phyloP scores from a whole-genome alignment of 805 yeast species.

The Kuraishia piskuri region DNA sequence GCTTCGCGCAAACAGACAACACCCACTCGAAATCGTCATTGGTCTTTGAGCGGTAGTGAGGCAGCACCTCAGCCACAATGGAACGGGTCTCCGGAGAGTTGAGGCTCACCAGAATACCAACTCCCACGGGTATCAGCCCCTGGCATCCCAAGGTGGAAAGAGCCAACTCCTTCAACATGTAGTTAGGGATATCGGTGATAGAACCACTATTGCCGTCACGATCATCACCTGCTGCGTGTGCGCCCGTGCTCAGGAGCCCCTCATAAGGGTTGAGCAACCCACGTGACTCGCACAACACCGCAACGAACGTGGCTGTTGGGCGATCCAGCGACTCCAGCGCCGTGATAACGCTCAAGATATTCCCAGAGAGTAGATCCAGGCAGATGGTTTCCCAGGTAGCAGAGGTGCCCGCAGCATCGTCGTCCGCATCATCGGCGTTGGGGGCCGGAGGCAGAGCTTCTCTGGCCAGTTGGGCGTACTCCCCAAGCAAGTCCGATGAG shows the following conservation, averaged over 20 bases:
- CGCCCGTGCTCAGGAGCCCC: constrained; percentile 9
- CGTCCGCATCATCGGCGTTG: constrained; percentile 13
- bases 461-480: constrained; percentile 30
- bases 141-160: constrained; percentile 43
- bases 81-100: constrained; percentile 33
- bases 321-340: constrained; percentile 51
- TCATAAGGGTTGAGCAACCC: constrained; percentile 41
- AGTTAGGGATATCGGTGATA: constrained; percentile 14
- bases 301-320: constrained; percentile 54
- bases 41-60: constrained; percentile 50
- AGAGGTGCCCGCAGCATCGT: constrained; percentile 11
- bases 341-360: constrained; percentile 47
- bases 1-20: constrained; percentile 60
- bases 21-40: constrained; percentile 80
- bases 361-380: constrained; percentile 45
- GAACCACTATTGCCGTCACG: not conserved
- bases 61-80: constrained; percentile 48
- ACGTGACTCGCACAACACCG: constrained; percentile 55
- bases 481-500: constrained; percentile 29
- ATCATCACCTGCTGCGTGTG: constrained; percentile 4
- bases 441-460: constrained; percentile 25
- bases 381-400: constrained; percentile 49
- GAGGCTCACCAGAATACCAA: constrained; percentile 49
- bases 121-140: constrained; percentile 55
- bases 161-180: constrained; percentile 46